Base-by-base conservation (phyloP, 2,329 filamentous ascomycete genomes). In the Phyllosticta paracitricarpa region DNA sequence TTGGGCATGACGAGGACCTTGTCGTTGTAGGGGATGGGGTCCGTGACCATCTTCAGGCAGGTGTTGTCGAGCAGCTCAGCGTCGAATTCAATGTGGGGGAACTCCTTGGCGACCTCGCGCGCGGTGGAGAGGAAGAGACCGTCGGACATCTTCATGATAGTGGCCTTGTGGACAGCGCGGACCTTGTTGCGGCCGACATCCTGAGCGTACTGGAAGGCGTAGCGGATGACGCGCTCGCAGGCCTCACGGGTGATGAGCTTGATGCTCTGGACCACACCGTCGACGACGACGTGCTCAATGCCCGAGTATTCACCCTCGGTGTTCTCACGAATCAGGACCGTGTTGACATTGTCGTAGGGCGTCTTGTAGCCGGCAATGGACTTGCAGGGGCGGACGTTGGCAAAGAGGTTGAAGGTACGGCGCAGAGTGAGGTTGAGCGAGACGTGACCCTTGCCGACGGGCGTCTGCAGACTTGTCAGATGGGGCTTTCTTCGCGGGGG, bases 81-180 rank as follows among this genome's bases (percentile, higher is more conserved):
- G 74, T 97, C 93, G 75, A 99, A 97, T 80, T 97, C 89, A 72
- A 99, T 90, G 70, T 87, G 82, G 66, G 94, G 94, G 85, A 89
- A 99, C 75, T 97, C 92, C 85, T 96, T 96, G 77, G 91, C 83
- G 68, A 99, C 85, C 64, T 94, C 84, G 68, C 86, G 82, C 69
- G 88, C 94, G 65, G 89, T 91, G 77, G 84, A 89, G 69, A 99
- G 84, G 87, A 99, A 99, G 65, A 99, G 89, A 80, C 94, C 94
- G 77, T 99, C 94, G 75, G 89, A 93, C 90, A 97, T 96, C 87
- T 99, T 99, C 94, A 99, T 99, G 82, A 99, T 99, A 74, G 94
- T 97, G 76, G 94, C 94, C 86, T 99, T 99, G 89, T 99, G 94
- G 66, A 97, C 92, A 63, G 91, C 93, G 73, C 92, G 91, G 72